These are phyloP conservation scores for Gloeophyllum trabeum DNA, from an alignment of 768 basidiomycete genomes.

Conservation along the genomic window DNA sequence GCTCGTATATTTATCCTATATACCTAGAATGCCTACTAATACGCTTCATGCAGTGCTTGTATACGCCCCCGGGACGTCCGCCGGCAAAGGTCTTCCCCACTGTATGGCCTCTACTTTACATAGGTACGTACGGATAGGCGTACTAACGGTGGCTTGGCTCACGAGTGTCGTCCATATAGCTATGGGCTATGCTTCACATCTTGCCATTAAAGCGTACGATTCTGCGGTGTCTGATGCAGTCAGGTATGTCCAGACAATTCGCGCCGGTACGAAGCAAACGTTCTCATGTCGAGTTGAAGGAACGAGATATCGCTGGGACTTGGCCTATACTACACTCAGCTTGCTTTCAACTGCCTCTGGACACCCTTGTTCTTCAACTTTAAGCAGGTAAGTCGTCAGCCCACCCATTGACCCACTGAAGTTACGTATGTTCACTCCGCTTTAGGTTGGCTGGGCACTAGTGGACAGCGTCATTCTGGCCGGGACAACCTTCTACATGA, in stretches of 20 bases:
- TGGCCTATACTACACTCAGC: conserved; percentile 48
- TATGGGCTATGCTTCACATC: conserved; percentile 61
- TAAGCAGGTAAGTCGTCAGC: conserved; percentile 24
- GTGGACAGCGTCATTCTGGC: conserved; percentile 42
- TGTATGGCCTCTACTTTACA: conserved; percentile 42
- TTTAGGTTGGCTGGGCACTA: conserved; percentile 40
- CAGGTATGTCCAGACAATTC: conserved; percentile 29
- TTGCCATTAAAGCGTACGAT: conserved; percentile 46
- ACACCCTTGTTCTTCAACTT: conserved; percentile 52
- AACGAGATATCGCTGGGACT: conserved; percentile 33
- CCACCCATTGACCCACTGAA: background rate
- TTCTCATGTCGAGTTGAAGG: background rate
- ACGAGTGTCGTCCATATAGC: conserved; percentile 15
- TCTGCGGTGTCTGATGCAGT: conserved; percentile 23
- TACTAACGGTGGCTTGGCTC: conserved; percentile 3
- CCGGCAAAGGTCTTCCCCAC: conserved; percentile 45
- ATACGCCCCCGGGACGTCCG: conserved; percentile 38
- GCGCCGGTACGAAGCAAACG: too few species aligned
- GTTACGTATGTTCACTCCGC: background rate
- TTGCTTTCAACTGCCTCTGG: conserved; percentile 50
- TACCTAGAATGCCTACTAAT: background rate
- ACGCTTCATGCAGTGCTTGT: conserved; percentile 14
- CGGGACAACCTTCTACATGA: conserved; percentile 46
- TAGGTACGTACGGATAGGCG: conserved; percentile 11
- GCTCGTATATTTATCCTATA: conserved; percentile 21